Percentiles rank a stretch among this genome's conserved stretches.
phyloP scores from a whole-genome alignment of 352 stramenopile species.

The Globisporangium canariense region DNA sequence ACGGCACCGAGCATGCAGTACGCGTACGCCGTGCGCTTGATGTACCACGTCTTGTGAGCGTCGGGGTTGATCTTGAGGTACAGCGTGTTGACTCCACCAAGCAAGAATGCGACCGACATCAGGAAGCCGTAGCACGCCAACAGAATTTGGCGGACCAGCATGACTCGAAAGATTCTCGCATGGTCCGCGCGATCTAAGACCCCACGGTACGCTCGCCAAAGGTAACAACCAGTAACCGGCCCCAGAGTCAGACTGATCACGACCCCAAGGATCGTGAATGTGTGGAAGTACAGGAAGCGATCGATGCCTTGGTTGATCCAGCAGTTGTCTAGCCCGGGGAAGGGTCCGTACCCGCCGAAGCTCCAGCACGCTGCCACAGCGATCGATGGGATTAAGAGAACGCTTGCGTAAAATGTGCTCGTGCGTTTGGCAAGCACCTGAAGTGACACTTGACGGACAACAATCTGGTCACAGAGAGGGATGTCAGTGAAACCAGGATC shows the following conservation, averaged over 20 bases:
- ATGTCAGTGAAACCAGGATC: neutral
- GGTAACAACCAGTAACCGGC: conserved; percentile 15
- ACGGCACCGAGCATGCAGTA: conserved; percentile 31
- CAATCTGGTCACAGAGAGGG: conserved; percentile 13
- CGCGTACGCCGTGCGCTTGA: conserved; percentile 28
- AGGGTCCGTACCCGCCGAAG: conserved; percentile 28
- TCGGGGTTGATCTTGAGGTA: conserved; percentile 21
- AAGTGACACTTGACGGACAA: conserved; percentile 26
- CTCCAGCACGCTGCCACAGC: conserved; percentile 23
- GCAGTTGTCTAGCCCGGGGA: conserved; percentile 31
- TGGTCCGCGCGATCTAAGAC: conserved; percentile 10
- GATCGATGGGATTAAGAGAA: conserved; percentile 20
- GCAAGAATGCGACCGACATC: conserved; percentile 22
- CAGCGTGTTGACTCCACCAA: conserved; percentile 26
- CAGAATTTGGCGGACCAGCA: conserved; percentile 27
- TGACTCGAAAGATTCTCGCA: conserved; percentile 20
- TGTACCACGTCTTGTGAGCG: conserved; percentile 22
- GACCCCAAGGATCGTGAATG: conserved; percentile 27
- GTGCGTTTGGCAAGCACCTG: conserved; percentile 19
- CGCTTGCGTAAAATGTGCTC: conserved; percentile 20
- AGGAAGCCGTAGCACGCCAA: conserved; percentile 24
- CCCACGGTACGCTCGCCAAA: conserved; percentile 25
- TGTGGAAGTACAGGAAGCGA: conserved; percentile 32
- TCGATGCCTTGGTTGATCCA: conserved; percentile 29
- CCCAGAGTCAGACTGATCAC: conserved; percentile 19